Base-by-base conservation (phyloP, 805 yeast genomes). In the Helenozyma rhizophorensis region DNA sequence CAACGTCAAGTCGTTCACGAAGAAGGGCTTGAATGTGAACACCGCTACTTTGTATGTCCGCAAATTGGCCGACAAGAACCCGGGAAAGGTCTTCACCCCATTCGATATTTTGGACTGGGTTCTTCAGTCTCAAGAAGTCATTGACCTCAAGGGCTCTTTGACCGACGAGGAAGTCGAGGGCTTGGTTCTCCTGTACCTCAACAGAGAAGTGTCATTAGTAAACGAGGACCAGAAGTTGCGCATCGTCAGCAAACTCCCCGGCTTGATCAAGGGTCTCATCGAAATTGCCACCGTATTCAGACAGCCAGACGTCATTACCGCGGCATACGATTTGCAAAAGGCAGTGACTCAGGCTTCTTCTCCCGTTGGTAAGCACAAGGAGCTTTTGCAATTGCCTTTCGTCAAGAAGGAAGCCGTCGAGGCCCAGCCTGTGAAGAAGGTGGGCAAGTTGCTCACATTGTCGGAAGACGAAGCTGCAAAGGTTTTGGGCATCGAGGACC, bases 251-350 rank as follows among this genome's bases (percentile, higher is more conserved):
- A 67, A 74, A 28, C 69, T 83, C 21, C 87, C 89, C 21, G 68
- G 70, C 12, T 64, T 90, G 43, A 61, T 90, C 23, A 61, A 68
- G 21, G 94, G 89, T 1, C 69, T 87, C 46, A 65, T 88, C 38
- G 96, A 86, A 45, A 81, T 93, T 49, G 84, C 95, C 9, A 68
- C 86, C 12, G 76, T 74, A 23, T 89, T 90, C 64, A 81, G 90
- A 65, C 74, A 77, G 39, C 67, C 76, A 14, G 90, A 81, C 14
- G 65, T 86, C 33, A 69, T 86, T 21, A 45, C 68, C 23, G 67
- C 72, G 23, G 72, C 85, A 10, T 58, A 77, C 28, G 87, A 81
- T 34, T 68, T 90, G 31, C 76, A 81, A 48, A 80, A 83, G 54
- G 72, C 78, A 30, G 58, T 90, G 23, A 65, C 80, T 21, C 96